Conservation (phyloP, 305 asterid species). For the Fraxinus angustifolia region DNA sequence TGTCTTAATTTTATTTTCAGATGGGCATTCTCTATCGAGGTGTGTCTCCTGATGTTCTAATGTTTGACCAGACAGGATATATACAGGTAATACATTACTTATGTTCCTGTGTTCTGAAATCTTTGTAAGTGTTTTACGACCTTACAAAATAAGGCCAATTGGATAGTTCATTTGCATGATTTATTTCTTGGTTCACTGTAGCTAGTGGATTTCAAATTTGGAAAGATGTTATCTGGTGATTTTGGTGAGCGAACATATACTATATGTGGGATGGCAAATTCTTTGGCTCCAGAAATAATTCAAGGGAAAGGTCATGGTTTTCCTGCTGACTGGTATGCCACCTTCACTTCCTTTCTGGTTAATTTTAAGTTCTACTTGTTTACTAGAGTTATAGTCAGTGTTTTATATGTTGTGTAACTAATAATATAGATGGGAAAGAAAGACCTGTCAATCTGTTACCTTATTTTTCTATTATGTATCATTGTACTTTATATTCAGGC, state of each 20-base stretch:
- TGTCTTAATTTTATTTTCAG: conserved; percentile 37
- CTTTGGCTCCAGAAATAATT: conserved; percentile 89
- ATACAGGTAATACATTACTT: conserved; percentile 54
- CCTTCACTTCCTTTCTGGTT: conserved; percentile 17
- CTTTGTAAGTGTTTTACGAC: neutral
- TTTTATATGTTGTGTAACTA: neutral
- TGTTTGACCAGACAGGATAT: conserved; percentile 71
- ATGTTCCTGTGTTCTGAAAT: neutral
- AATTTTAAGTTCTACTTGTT: neutral
- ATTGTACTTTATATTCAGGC: neutral
- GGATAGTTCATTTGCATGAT: conserved; percentile 14
- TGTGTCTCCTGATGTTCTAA: conserved; percentile 75
- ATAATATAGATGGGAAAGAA: neutral
- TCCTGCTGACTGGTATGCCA: conserved; percentile 80
- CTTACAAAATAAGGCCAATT: neutral
- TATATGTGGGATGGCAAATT: conserved; percentile 81
- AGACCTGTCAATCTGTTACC: neutral
- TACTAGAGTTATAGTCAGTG: neutral
- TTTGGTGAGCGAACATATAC: conserved; percentile 67
- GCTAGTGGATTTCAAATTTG: conserved; percentile 95
- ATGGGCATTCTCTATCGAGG: conserved; percentile 74
- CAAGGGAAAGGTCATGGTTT: conserved; percentile 94
- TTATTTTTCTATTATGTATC: neutral
- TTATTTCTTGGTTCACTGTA: conserved; percentile 37
- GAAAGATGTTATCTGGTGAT: conserved; percentile 64